Conservation (phyloP, 2,329 filamentous ascomycete species). For the Cladophialophora bantiana region DNA sequence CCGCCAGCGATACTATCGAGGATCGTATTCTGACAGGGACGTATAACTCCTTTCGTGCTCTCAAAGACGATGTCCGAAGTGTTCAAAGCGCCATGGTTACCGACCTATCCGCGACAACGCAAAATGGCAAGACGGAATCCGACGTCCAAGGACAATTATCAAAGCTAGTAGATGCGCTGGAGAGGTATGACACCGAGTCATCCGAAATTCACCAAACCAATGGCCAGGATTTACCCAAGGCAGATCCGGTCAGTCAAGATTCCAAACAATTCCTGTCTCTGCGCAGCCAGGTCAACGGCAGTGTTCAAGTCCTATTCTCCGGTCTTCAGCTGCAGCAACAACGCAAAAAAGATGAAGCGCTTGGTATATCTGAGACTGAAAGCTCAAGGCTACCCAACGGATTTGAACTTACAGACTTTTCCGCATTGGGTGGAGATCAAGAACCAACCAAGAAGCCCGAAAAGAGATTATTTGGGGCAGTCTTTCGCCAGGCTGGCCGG, state of each 20-base stretch:
- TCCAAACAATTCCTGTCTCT: constrained; percentile 37
- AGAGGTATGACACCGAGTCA: constrained; percentile 11
- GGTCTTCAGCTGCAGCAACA: constrained; percentile 69
- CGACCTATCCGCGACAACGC: constrained; percentile 13
- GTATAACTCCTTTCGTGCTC: constrained; percentile 52
- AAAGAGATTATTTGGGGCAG: constrained; percentile 53
- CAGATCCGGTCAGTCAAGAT: constrained; percentile 11
- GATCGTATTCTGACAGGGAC: constrained; percentile 47
- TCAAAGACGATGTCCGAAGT: constrained; percentile 49
- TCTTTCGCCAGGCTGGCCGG: constrained; percentile 51
- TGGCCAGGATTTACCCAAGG: constrained; percentile 16
- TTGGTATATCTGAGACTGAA: constrained; percentile 15
- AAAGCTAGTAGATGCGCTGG: constrained; percentile 26
- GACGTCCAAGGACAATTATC: constrained; percentile 25
- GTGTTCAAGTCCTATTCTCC: constrained; percentile 81
- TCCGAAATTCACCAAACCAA: constrained; percentile 15
- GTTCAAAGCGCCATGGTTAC: constrained; percentile 27
- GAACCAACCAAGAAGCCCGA: constrained; percentile 41
- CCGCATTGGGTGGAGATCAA: constrained; percentile 36
- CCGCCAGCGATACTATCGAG: constrained; percentile 48
- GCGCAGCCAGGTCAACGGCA: constrained; percentile 44
- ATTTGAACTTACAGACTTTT: constrained; percentile 68
- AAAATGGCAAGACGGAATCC: constrained; percentile 23
- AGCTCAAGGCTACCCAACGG: constrained; percentile 72
- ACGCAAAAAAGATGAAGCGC: constrained; percentile 54